Base-by-base conservation (phyloP, 208 protist genomes). In the Wallacemonas rigidus region DNA sequence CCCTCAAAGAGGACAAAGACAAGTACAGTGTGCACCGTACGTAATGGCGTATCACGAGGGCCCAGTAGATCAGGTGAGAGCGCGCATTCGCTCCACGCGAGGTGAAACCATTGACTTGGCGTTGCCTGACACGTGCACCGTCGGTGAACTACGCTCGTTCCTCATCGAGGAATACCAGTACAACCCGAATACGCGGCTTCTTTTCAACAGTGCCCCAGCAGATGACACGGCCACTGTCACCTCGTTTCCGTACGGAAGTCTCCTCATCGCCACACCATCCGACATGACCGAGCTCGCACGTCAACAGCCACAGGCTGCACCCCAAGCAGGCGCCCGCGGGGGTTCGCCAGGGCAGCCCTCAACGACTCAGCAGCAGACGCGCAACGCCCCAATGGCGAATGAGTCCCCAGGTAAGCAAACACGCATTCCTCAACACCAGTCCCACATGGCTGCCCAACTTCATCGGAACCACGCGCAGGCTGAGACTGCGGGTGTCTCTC, bases 101-200 rank as follows among this genome's bases (percentile, higher is more conserved):
- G 90, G 90, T 3, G 86, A 92, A 57, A 90, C 83, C 1, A 92
- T 95, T 63, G 88, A 95, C 69, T 54, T 93, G 3, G 72, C 78
- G 2, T 63, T 93, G 1, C 86, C 86, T 1, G 6, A 45, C 40
- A 74, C 56, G 14, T 93, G 88, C 74, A 86, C 75, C 2, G 82
- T 93, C 9, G 82, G 81, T 2, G 79, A 92, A 15, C 73, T 93
- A 56, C 77, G 82, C 58, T 53, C 55, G 9, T 93, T 88, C 70
- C 81, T 95, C 15, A 85, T 93, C 17, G 65, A 88, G 1, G 69
- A 91, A 63, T 92, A 95, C 69, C 57, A 79, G 69, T 95, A 95
- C 77, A 72, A 73, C 48, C 67, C 77, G 11, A 73, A 78, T 35
- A 89, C 88, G 0, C 61, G 78, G 26, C 70, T 95, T 36, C 61